Conservation (phyloP, 371 early-diverging fungal species). For the Ordospora colligata region DNA sequence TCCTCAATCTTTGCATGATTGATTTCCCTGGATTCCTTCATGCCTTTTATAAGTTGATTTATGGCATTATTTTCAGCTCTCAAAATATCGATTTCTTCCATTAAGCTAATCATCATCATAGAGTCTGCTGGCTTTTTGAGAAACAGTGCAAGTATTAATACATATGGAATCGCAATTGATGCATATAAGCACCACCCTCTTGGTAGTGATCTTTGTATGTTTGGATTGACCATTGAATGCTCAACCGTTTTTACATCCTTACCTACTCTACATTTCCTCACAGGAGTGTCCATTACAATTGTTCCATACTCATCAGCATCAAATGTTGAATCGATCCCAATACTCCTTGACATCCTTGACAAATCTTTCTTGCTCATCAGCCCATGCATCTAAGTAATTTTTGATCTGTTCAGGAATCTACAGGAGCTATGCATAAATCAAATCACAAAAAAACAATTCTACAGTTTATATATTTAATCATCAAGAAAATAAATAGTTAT, state of each 20-base stretch:
- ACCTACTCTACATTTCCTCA: neutral
- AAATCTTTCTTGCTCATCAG: no score
- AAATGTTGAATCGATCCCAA: neutral
- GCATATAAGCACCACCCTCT: neutral
- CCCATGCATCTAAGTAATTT: no score
- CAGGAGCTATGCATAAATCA: no score
- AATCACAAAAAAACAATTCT: no score
- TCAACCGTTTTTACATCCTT: neutral
- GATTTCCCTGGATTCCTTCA: neutral
- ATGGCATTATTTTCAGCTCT: neutral
- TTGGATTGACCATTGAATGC: neutral
- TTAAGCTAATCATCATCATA: neutral
- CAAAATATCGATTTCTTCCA: neutral
- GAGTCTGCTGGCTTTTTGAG: neutral
- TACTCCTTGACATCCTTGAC: no score
- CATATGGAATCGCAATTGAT: neutral
- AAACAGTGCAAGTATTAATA: neutral
- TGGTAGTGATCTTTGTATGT: no score
- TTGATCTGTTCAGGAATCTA: no score
- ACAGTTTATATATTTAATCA: no score
- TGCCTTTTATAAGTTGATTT: neutral
- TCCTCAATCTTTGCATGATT: slow-evolving; percentile 24
- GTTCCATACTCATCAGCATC: neutral
- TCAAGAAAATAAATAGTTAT: no score
- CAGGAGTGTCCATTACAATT: neutral